These are phyloP conservation scores for Platismatia glauca DNA, from an alignment of 495 filamentous ascomycete species.

Conservation along the genomic window DNA sequence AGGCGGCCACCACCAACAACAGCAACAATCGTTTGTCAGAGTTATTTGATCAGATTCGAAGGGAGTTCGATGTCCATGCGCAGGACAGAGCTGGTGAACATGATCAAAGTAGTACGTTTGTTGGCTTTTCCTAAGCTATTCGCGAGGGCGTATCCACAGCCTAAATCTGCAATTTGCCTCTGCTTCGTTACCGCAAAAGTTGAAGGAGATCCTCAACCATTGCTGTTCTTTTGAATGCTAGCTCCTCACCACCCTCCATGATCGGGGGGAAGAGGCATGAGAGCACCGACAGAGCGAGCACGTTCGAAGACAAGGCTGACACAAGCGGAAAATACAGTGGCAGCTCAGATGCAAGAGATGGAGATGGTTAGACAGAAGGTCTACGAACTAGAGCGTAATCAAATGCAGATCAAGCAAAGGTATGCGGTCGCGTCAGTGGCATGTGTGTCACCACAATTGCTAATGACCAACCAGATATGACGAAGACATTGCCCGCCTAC, in stretches of 20 bases:
- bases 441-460: slow-evolving; percentile 1
- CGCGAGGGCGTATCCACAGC: neutral
- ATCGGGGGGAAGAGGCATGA: neutral
- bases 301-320: slow-evolving; percentile 9
- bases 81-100: slow-evolving; percentile 62
- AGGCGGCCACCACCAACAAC: slow-evolving; percentile 39
- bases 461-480: slow-evolving; percentile 61
- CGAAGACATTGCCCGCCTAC: slow-evolving; percentile 75
- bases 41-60: slow-evolving; percentile 79
- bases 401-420: slow-evolving; percentile 82
- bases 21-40: slow-evolving; percentile 70
- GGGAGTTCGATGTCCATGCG: slow-evolving; percentile 80
- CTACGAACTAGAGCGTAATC: slow-evolving; percentile 78
- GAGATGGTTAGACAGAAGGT: slow-evolving; percentile 86
- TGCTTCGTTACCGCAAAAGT: slow-evolving; percentile 13
- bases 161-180: neutral
- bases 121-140: slow-evolving; percentile 5
- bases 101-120: slow-evolving; percentile 78
- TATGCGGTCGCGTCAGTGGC: slow-evolving; percentile 35
- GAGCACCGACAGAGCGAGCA: neutral
- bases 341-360: slow-evolving; percentile 82
- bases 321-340: slow-evolving; percentile 45
- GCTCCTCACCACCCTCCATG: neutral
- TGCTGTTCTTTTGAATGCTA: neutral
- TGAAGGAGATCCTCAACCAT: neutral